phyloP scores from a whole-genome alignment of 805 yeast genomes.

The Debaryomyces maramus region DNA sequence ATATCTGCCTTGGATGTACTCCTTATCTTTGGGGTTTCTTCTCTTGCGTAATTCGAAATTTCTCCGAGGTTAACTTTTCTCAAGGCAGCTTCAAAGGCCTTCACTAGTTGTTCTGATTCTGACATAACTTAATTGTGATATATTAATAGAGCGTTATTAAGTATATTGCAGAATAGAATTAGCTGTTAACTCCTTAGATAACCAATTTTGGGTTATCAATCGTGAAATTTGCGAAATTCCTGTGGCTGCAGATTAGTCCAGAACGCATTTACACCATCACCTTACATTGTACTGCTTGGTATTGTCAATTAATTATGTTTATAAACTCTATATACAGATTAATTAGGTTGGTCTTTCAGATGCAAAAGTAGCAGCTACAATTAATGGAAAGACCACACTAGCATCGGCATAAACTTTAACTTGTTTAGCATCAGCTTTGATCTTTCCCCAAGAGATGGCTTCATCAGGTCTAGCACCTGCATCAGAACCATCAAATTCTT shows the following conservation, averaged over 20 bases:
- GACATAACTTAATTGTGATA: slow-evolving; percentile 1
- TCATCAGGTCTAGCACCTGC: slow-evolving; percentile 99
- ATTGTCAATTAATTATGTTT: not conserved
- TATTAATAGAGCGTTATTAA: not conserved
- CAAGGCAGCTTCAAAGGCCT: slow-evolving; percentile 4
- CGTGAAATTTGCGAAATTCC: too few relatives aligned
- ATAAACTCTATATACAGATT: not conserved
- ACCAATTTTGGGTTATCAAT: too few relatives aligned
- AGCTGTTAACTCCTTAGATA: too few relatives aligned
- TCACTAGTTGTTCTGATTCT: slow-evolving; percentile 4
- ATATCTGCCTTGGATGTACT: not conserved
- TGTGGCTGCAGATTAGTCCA: too few relatives aligned
- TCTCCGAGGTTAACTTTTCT: slow-evolving; percentile 1
- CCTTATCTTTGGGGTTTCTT: too few relatives aligned
- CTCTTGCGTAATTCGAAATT: not conserved
- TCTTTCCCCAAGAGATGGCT: slow-evolving; percentile 98
- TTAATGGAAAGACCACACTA: slow-evolving; percentile 89
- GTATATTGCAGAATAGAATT: too few relatives aligned
- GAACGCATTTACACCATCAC: too few relatives aligned
- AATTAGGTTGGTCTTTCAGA: slow-evolving; percentile 20
- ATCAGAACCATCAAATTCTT: slow-evolving; percentile 97
- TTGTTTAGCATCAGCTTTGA: slow-evolving; percentile 87
- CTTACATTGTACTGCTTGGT: not conserved
- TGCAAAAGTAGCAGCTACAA: slow-evolving; percentile 99
- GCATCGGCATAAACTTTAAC: slow-evolving; percentile 96